Percentiles rank a stretch among this genome's conserved stretches.
phyloP scores from a whole-genome alignment of 2,329 filamentous ascomycete genomes.

The Cordyceps javanica region DNA sequence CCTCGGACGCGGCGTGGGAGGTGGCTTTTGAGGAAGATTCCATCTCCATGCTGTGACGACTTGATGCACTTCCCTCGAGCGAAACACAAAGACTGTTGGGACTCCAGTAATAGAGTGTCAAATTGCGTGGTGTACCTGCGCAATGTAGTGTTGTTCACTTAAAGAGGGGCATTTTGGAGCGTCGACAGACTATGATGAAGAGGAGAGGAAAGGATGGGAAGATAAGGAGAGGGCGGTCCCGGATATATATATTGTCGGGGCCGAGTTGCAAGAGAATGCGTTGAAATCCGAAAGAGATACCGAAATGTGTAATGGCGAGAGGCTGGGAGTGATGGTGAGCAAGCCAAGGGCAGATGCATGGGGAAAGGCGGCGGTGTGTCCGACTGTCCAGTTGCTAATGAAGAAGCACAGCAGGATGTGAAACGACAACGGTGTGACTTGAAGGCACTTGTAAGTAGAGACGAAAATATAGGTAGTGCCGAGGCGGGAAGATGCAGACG shows the following conservation, averaged over 20 bases:
- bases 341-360: slow-evolving; percentile 9
- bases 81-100: not conserved
- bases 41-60: slow-evolving; percentile 3
- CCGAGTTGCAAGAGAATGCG: not conserved
- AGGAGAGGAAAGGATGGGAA: not conserved
- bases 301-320: not conserved
- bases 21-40: not conserved
- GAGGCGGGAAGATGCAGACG: not conserved
- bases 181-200: not conserved
- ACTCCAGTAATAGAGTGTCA: not conserved
- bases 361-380: slow-evolving; percentile 7
- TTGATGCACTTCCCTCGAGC: not conserved
- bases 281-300: not conserved
- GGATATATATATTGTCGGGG: not conserved
- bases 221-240: not conserved
- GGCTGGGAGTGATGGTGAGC: not conserved
- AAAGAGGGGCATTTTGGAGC: slow-evolving; percentile 3
- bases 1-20: slow-evolving; percentile 15
- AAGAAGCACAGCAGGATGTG: slow-evolving; percentile 11
- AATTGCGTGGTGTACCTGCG: not conserved
- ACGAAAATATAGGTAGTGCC: not conserved
- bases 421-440: slow-evolving; percentile 11
- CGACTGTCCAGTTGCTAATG: slow-evolving; percentile 2
- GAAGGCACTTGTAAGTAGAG: not conserved
- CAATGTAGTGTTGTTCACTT: slow-evolving; percentile 10